Base-by-base conservation (phyloP, 2,329 filamentous ascomycete genomes). In the Herpotrichia juniperi region DNA sequence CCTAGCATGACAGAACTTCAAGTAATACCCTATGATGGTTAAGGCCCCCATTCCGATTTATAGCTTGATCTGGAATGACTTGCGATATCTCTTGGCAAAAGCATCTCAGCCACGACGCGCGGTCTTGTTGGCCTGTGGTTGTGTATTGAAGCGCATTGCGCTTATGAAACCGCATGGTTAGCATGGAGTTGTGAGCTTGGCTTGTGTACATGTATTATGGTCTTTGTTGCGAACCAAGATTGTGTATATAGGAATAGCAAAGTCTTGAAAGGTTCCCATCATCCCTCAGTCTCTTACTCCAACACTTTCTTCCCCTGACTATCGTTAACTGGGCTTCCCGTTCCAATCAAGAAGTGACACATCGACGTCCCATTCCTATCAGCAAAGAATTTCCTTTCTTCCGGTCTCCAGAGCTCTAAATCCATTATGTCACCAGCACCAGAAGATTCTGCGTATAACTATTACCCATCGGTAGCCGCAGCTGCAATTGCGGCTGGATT, bases 401-500 rank as follows among this genome's bases (percentile, higher is more conserved):
- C 17, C 34, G 7, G n/a, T 14, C 8, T 5, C 14, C 34, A 10
- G n/a, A n/a, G n/a, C n/a, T n/a, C n/a, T n/a, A n/a, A n/a, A 37
- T 24, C 21, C 11, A 3, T 14, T 7, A 40, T 24, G 3, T n/a
- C 25, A 14, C 14, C 19, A 3, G 19, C 21, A 7, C 37, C 37
- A 3, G 37, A 40, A 2, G n/a, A 40, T 14, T 40, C 37, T n/a
- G 19, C 37, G 14, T 45, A 45, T 24, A 16, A 30, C 21, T 54
- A 50, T 26, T 34, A 12, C 35, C 51, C 51, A 9, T 54, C 51
- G 1, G 14, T 50, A 6, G 22, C 43, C 12, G 51, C 24, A 14
- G 51, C 22, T 8, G 26, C 50, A 19, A 49, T 53, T 17, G 79
- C 74, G 0, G 81, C 79, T 1, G 63, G 78, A 16, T 66, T 80